Evolutionary conservation across 768 basidiomycete species (phyloP).

Genomic region (Rhodosporidiobolus odoratus): DNA sequence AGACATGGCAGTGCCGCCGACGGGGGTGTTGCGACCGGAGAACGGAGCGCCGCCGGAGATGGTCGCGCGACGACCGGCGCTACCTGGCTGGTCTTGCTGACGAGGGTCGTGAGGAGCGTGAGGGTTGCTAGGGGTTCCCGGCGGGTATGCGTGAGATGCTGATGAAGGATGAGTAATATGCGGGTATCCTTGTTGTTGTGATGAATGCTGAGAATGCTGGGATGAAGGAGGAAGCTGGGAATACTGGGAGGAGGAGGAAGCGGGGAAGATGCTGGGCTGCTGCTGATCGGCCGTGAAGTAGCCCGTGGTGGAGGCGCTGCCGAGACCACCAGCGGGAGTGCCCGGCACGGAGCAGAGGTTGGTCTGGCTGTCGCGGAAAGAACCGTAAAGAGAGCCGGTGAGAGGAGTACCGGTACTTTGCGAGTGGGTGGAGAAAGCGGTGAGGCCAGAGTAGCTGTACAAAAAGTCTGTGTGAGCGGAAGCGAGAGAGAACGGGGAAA

Average conservation of each 20-base stretch:
- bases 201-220: constrained; percentile 9
- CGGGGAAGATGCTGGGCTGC: neutral
- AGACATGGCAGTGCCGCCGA: constrained; percentile 8
- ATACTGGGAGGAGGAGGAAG: constrained; percentile 8
- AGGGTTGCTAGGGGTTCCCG: neutral
- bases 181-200: constrained; percentile 30
- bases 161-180: neutral
- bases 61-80: constrained; percentile 25
- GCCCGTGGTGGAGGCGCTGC: neutral
- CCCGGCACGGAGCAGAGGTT: constrained; percentile 28
- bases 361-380: constrained; percentile 28
- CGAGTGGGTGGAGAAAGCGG: constrained; percentile 32
- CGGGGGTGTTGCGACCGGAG: neutral
- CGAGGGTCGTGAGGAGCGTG: neutral
- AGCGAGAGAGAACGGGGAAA: too few species aligned
- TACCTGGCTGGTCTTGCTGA: constrained; percentile 4
- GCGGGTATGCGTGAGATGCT: constrained; percentile 11
- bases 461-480: too few species aligned
- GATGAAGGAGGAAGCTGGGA: neutral
- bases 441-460: constrained; percentile 25
- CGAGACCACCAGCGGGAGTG: constrained; percentile 23
- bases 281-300: constrained; percentile 1
- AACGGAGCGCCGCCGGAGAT: constrained; percentile 38
- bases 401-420: constrained; percentile 25
- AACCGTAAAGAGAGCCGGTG: constrained; percentile 34